Evolutionary conservation across 768 basidiomycete species (phyloP), one percentile per base, ranked within the genome.

Genomic region (Suillus cothurnatus): DNA sequence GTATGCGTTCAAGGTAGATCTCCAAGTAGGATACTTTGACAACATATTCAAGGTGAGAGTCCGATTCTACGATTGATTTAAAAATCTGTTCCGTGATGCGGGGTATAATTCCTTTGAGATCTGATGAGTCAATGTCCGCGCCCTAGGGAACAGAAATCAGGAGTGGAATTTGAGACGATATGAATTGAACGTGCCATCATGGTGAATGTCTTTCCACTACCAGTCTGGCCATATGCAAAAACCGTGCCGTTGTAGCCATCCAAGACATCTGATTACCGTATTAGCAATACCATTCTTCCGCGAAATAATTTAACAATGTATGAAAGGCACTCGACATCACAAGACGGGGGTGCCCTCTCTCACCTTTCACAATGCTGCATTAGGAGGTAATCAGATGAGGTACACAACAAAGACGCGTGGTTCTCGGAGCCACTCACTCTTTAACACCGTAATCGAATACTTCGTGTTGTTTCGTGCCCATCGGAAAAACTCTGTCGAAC

Each of bases 1-100:
- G 86, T 69, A 99, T 94, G 67, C 91, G 88, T 79, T 99, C 97
- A 66, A 99, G 85, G 78, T 99, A 99, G 66, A 99, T 99, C 81
- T 99, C 97, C 97, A 99, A 98, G 78, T 99, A 99, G 41, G 95
- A 97, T 61, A 98, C 97, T 80, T 99, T 99, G 76, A 99, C 97
- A 69, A 98, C 88, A 77, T 99, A 99, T 78, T 99, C 97, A 64
- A 99, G 81, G 77, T 94, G 94, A 41, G 93, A 86, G 70, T 98
- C 97, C 63, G 95, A 97, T 73, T 95, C 90, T 64, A 97, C 90
- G 74, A 99, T 99, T 59, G 95, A 95, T 68, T 95, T 93, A 78
- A 99, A 99, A 74, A 99, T 97, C 77, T 99, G 97, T 76, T 99
- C 96, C 5, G 97, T 97, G 68, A 99, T 98, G 62, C 97, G 91